A percentile compares a stretch with the other conserved stretches of the same genome.
These are phyloP conservation scores for Stereocaulon alpinum DNA, from an alignment of 495 filamentous ascomycete genomes.

Conservation along the genomic window DNA sequence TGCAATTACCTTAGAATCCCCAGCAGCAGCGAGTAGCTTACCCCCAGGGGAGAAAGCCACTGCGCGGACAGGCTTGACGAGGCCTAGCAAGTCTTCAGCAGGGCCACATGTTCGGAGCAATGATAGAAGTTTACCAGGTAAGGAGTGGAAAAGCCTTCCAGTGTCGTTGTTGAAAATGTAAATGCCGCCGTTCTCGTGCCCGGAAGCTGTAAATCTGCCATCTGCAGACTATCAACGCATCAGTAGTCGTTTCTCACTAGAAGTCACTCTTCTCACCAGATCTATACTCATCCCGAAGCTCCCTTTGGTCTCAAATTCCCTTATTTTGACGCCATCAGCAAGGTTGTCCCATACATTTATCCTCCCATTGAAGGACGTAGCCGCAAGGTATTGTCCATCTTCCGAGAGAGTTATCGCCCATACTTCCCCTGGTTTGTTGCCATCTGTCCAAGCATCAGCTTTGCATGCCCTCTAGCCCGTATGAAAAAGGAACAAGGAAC, in stretches of 20 bases:
- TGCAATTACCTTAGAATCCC: slow-evolving; percentile 78
- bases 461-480: slow-evolving; percentile 11
- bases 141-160: slow-evolving; percentile 71
- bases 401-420: slow-evolving; percentile 83
- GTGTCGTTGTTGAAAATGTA: slow-evolving; percentile 92
- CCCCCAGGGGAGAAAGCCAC: slow-evolving; percentile 80
- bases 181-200: slow-evolving; percentile 86
- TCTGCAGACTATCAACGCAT: slow-evolving; percentile 47
- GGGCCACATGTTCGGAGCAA: neutral
- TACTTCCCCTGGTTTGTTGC: slow-evolving; percentile 49
- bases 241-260: slow-evolving; percentile 13
- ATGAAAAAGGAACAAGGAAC: slow-evolving; percentile 9
- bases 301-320: slow-evolving; percentile 81
- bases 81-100: slow-evolving; percentile 39
- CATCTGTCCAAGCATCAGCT: slow-evolving; percentile 26
- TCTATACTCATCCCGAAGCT: slow-evolving; percentile 86
- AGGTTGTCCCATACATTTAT: slow-evolving; percentile 79
- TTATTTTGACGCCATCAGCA: slow-evolving; percentile 41
- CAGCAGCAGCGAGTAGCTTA: slow-evolving; percentile 81
- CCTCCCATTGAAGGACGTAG: slow-evolving; percentile 70
- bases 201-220: slow-evolving; percentile 77
- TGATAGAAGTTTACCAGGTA: slow-evolving; percentile 50
- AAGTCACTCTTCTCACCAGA: slow-evolving; percentile 41
- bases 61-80: slow-evolving; percentile 72
- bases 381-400: slow-evolving; percentile 71